Evolutionary conservation across 139 green algal genomes (phyloP), one percentile per base, ranked within the genome.

Genomic region (Micractinium conductrix): DNA sequence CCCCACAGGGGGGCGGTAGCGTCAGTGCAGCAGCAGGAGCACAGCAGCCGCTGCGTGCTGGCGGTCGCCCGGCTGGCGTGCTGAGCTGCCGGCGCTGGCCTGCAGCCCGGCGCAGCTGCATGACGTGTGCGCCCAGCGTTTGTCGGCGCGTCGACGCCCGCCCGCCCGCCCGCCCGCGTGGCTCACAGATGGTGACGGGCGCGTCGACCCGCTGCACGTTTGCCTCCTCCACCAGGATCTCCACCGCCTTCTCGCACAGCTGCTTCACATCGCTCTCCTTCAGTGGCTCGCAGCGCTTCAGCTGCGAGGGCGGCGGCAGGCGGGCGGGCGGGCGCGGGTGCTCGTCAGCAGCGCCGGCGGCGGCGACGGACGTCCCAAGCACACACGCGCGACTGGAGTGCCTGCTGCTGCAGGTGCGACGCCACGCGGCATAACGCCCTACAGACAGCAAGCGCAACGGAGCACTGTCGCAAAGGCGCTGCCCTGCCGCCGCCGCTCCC

Each of bases 161-260:
- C 68, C n/a, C n/a, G 48, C 35, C 35, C 37, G 24, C 30, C 16
- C 16, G 37, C 67, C 24, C 14, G 12, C 2, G 33, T 19, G 2
- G 83, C 90, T 75, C 74, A 96, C 95, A 98, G 37, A 98, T 94
- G 44, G 97, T 99, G 44, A 99, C 97, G 19, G 97, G 97, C 0
- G 96, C 89, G 70, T 99, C 96, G 10, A 99, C 95, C 17, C 93
- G 91, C 89, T 99, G 97, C 70, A 99, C 97, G 80, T 99, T 99
- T 67, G 93, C 94, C 90, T 99, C 97, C 89, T 99, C 97, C 48
- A 99, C 96, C 19, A 99, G 83, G 8, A 99, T 91, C 78, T 99
- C 96, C 44, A 98, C 92, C 0, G 96, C 96, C 85, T 95, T 96
- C 26, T 97, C 90, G 86, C 97, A 99, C 21, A 99, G 89, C 24